Base-by-base conservation (phyloP, 2,329 filamentous ascomycete genomes). In the Daldinia sp. region DNA sequence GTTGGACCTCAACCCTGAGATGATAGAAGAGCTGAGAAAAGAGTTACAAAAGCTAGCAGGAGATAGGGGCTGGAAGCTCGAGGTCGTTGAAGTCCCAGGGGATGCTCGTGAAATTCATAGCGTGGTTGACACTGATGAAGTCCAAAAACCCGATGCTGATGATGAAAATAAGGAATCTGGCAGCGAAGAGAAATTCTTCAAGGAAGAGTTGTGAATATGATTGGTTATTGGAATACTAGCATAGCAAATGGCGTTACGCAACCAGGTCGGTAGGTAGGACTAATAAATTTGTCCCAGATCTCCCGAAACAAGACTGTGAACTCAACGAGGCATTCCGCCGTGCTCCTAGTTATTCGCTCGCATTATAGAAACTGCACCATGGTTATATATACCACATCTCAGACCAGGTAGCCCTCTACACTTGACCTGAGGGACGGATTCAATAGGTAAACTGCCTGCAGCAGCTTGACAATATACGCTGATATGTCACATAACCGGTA, bases 61-160 rank as follows among this genome's bases (percentile, higher is more conserved):
- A 2, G 87, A 89, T 6, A 85, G 88, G 67, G 87, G 87, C 13
- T 97, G 93, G 93, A 90, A 88, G 71, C 80, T 97, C 61, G 91
- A 95, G 76, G 82, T 95, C 11, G 86, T 95, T 1, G 90, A 95
- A 71, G 82, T 87, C 9, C 85, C 89, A 1, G 83, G 85, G 19
- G 79, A 82, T 3, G 73, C 85, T 19, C 79, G 86, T 64, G 89
- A 93, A 73, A 85, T 94, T 37, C 81, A 90, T 43, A 91, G 90
- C 0, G 86, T 91, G 39, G 84, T 94, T 13, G 87, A 90, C 25
- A 78, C 79, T 1, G 83, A 85, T 10, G 82, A 82, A 35, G 19
- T 23, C 15, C 23, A 50, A 2, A 83, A 82, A 8, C 75, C 79
- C 7, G 74, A 73, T 13, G 59, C 61, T 47, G 53, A 70, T 27